Base-by-base conservation (phyloP, 2,329 filamentous ascomycete species). In the Pseudovirgaria hyperparasitica region DNA sequence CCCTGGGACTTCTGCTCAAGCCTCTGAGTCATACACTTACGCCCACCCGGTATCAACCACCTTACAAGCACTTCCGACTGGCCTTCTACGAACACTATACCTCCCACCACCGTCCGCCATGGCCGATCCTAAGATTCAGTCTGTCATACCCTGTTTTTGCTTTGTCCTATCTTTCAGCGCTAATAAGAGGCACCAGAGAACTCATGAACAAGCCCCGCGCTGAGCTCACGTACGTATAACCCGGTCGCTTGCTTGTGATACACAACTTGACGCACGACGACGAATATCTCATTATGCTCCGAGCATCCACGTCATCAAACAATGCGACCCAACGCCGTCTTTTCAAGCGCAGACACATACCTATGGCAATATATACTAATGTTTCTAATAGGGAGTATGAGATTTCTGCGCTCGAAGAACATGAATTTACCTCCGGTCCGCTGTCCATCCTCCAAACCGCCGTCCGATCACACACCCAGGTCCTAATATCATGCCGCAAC, bases 371-470 rank as follows among this genome's bases (percentile, higher is more conserved):
- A 41, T 48, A 37, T 48, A 38, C 20, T 19, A 26, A 23, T 19
- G 16, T 34, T 13, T 12, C 11, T 23, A 28, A 26, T 46, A 92
- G 82, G 37, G 85, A 93, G 63, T 93, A 87, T 60, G 85, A 93
- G 59, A 79, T 93, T 42, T 75, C 79, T 28, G 76, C 85, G 37
- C 66, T 79, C 41, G 78, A 84, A 55, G 76, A 82, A 50, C 76
- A 85, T 54, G 80, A 86, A 57, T 75, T 85, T 56, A 80, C 73
- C 37, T 72, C 76, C 20, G 82, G 81, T 3, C 82, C 81, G 6
- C 69, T 96, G 23, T 94, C 85, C 5, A 90, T 98, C 48, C 81
- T 98, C 34, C 87, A 96, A 63, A 94, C 90, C 33, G 90, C 90
- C 39, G 90, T 94, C 32, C 82, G 86, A 54, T 82, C 80, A 39